Evolutionary conservation across 805 yeast species (phyloP).

Genomic region (Hanseniaspora guilliermondii): DNA sequence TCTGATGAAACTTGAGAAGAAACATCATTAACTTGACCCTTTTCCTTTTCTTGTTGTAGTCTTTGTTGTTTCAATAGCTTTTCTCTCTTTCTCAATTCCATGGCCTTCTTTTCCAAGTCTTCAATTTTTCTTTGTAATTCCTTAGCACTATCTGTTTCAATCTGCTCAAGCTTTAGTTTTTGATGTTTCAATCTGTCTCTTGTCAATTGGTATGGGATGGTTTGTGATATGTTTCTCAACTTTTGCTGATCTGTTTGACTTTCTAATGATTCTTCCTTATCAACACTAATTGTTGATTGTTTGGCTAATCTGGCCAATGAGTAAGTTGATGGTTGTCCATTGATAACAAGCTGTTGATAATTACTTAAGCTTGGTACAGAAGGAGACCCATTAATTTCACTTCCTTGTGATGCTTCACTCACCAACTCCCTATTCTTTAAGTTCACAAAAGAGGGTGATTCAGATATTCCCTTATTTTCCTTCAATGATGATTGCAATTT

Average conservation of each 20-base stretch:
- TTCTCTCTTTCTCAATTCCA: constrained; percentile 57
- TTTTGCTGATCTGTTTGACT: constrained; percentile 35
- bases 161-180: constrained; percentile 65
- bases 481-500: constrained; percentile 47
- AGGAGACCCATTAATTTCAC: constrained; percentile 20
- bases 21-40: not conserved
- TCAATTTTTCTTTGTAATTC: constrained; percentile 66
- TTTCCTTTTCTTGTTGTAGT: not conserved
- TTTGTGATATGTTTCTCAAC: constrained; percentile 65
- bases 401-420: not conserved
- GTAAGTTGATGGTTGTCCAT: constrained; percentile 14
- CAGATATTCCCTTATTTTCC: constrained; percentile 7
- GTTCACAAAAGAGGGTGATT: constrained; percentile 12
- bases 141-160: constrained; percentile 65
- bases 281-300: not conserved
- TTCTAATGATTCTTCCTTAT: not conserved
- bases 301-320: constrained; percentile 10
- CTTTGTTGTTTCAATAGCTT: constrained; percentile 30
- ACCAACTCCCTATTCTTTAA: not conserved
- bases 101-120: constrained; percentile 62
- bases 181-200: constrained; percentile 64
- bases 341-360: constrained; percentile 17
- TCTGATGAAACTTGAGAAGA: not conserved
- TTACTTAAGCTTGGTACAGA: constrained; percentile 29
- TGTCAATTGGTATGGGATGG: constrained; percentile 71